Evolutionary conservation across 2,329 filamentous ascomycete species (phyloP), one percentile per base, ranked within the genome.

Genomic region (Aureobasidium sp.): DNA sequence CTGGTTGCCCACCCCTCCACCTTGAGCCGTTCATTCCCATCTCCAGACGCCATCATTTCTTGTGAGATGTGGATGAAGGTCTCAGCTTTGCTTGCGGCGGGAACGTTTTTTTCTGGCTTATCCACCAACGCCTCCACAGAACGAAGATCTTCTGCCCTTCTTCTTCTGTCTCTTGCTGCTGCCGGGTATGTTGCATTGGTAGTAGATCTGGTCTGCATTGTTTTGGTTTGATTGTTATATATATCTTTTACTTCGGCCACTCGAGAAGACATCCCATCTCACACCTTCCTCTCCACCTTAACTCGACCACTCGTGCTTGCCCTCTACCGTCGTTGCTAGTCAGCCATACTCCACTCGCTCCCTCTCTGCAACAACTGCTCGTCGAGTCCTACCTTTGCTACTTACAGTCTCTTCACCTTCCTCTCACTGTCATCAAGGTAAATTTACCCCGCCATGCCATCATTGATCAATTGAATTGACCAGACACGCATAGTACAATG

Each of bases 401-500:
- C 39, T n/a, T 41, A 17, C 11, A 36, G 5, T n/a, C 41, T 36
- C 25, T 36, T 39, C 22, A 25, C 8, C 17, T 6, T 36, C 39
- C 29, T 52, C 34, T n/a, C 31, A 12, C 31, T 39, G 22, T 29
- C 34, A 57, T 22, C 53, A 15, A 58, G 55, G 53, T 57, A 47
- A 20, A 31, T 1, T 9, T 47, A 58, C 55, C 55, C 55, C 55
- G 17, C 55, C 31, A 47, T 29, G 12, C 41, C 31, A 41, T 27
- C 27, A 57, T 44, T 22, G 29, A 58, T 58, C 29, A 42, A 37
- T 51, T 45, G 27, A 17, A 60, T 27, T 60, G 45, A 60, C 57
- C 25, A 51, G 25, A 37, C 20, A 47, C 41, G 17, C n/a, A 60
- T 20, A 52, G 37, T 56, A 65, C 64, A 68, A 80, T 80, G 78